Evolutionary conservation across 371 early-diverging fungal species (phyloP).

Genomic region (Circinella umbellata): DNA sequence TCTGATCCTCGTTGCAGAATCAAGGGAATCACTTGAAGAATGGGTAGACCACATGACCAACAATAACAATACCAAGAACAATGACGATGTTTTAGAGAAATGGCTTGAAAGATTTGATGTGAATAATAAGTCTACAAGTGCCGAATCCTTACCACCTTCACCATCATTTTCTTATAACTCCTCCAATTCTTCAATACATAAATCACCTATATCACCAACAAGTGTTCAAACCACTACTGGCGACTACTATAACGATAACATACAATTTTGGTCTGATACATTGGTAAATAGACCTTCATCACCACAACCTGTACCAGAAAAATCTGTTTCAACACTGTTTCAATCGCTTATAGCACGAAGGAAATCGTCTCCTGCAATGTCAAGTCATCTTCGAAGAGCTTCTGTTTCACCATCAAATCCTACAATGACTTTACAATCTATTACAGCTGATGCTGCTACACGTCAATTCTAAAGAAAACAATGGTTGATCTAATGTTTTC

Average conservation of each 20-base stretch:
- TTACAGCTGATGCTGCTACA: background rate
- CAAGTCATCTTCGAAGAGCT: conserved; percentile 1
- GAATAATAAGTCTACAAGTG: conserved; percentile 6
- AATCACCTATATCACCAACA: background rate
- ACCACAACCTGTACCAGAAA: background rate
- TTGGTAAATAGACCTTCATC: too few relatives aligned
- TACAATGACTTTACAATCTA: conserved; percentile 1
- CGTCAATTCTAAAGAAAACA: background rate
- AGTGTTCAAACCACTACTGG: background rate
- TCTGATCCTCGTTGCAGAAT: conserved; percentile 19
- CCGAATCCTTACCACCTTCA: conserved; percentile 9
- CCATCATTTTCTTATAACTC: conserved; percentile 13
- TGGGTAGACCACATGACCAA: conserved; percentile 19
- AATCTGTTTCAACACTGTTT: conserved; percentile 14
- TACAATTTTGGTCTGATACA: too few relatives aligned
- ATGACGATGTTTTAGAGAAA: conserved; percentile 23
- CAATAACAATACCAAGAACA: conserved; percentile 7
- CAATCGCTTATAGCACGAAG: conserved; percentile 13
- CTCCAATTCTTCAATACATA: conserved; percentile 9
- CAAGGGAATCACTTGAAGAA: conserved; percentile 16
- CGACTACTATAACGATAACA: too few relatives aligned
- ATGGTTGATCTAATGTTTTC: conserved; percentile 14
- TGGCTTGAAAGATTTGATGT: conserved; percentile 30
- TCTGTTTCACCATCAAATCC: conserved; percentile 9
- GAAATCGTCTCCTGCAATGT: conserved; percentile 8